Conservation (phyloP, 78 protist genomes). For the Carpediemonas membranifera region DNA sequence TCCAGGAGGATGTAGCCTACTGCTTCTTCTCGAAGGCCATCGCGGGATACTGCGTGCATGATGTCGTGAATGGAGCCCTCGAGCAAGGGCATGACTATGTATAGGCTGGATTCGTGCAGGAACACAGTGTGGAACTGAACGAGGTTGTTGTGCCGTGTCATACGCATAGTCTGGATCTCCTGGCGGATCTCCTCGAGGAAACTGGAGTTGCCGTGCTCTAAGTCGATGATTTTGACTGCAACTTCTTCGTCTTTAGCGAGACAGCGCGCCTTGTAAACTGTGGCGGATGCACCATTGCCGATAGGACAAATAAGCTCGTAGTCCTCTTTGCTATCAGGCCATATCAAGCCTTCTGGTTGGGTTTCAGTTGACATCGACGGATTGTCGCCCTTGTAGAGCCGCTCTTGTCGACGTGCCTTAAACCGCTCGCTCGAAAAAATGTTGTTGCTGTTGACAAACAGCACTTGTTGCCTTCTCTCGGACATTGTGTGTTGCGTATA, state of each 20-base stretch:
- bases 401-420: too few species aligned
- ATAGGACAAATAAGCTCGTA: neutral
- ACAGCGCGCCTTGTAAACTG: conserved; percentile 6
- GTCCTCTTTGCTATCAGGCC: neutral
- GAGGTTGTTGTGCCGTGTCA: neutral
- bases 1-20: neutral
- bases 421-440: too few species aligned
- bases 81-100: neutral
- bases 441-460: too few species aligned
- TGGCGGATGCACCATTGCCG: neutral
- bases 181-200: too few species aligned
- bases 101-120: neutral
- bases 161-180: neutral
- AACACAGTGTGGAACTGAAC: neutral
- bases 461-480: too few species aligned
- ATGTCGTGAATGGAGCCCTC: neutral
- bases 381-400: too few species aligned
- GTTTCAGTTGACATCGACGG: too few species aligned
- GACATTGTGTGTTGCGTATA: too few species aligned
- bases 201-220: neutral
- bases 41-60: neutral
- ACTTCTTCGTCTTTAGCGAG: neutral
- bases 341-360: too few species aligned
- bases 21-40: neutral
- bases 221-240: conserved; percentile 6